Evolutionary conservation across 768 basidiomycete genomes (phyloP).

Genomic region (Dacryopinax spathularia): DNA sequence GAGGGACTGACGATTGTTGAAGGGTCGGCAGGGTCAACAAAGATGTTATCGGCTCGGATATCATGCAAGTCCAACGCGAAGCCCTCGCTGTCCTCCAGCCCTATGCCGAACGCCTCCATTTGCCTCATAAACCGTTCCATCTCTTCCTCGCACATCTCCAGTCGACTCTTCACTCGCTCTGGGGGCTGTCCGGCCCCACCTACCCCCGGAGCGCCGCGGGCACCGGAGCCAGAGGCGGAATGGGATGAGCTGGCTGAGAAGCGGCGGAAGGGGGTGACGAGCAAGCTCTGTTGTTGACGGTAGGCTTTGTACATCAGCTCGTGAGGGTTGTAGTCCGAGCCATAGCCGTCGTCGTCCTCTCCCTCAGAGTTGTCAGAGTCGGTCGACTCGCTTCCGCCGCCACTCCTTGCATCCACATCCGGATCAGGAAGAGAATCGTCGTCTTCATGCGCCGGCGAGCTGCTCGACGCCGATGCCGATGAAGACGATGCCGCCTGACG

Average conservation of each 20-base stretch:
- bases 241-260: too few species aligned
- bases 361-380: conserved; percentile 1
- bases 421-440: conserved; percentile 7
- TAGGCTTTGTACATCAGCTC: conserved; percentile 63
- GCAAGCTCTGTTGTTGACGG: conserved; percentile 51
- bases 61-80: conserved; percentile 79
- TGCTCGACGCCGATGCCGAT: neutral
- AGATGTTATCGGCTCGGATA: conserved; percentile 69
- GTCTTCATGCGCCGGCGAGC: conserved; percentile 9
- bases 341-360: conserved; percentile 4
- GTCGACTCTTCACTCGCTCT: neutral
- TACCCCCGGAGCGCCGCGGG: too few species aligned
- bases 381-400: too few species aligned
- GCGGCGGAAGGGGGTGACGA: neutral
- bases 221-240: too few species aligned
- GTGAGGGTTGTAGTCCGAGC: conserved; percentile 11
- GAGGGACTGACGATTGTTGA: conserved; percentile 50
- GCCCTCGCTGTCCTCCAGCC: conserved; percentile 31
- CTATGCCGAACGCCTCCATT: conserved; percentile 43
- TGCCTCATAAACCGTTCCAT: conserved; percentile 55
- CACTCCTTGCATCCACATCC: neutral
- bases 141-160: conserved; percentile 45
- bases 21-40: conserved; percentile 56
- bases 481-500: neutral
- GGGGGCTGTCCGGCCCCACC: too few species aligned